phyloP scores from a whole-genome alignment of 2,329 filamentous ascomycete genomes.

The Diplodia intermedia region DNA sequence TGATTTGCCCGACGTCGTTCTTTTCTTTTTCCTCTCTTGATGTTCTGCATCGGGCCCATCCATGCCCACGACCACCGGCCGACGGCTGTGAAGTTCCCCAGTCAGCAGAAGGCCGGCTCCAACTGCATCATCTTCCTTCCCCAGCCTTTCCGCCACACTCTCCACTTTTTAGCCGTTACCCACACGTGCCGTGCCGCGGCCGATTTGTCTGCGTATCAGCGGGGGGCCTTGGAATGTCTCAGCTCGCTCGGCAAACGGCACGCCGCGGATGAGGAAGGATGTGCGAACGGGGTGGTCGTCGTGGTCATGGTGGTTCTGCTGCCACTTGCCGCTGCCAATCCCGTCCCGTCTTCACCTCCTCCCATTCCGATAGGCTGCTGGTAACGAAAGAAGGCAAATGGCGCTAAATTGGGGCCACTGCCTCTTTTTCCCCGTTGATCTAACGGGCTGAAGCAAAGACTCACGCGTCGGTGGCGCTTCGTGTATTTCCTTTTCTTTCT shows the following conservation, averaged over 20 bases:
- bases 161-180: neutral
- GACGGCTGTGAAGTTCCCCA: neutral
- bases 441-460: neutral
- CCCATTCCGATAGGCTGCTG: neutral
- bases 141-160: neutral
- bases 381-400: neutral
- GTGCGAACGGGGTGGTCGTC: neutral
- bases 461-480: neutral
- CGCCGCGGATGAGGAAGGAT: neutral
- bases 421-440: neutral
- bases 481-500: neutral
- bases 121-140: neutral
- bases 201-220: no score
- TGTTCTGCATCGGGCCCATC: neutral
- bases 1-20: neutral
- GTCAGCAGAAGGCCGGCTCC: neutral
- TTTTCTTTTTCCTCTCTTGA: neutral
- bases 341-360: neutral
- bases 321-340: neutral
- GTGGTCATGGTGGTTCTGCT: neutral
- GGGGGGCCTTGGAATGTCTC: neutral
- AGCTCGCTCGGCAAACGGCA: neutral
- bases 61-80: neutral
- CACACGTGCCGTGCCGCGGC: neutral
- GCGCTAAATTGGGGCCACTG: neutral